Conservation (phyloP, 176 grass and related monocot species). For the Carex cristatella region DNA sequence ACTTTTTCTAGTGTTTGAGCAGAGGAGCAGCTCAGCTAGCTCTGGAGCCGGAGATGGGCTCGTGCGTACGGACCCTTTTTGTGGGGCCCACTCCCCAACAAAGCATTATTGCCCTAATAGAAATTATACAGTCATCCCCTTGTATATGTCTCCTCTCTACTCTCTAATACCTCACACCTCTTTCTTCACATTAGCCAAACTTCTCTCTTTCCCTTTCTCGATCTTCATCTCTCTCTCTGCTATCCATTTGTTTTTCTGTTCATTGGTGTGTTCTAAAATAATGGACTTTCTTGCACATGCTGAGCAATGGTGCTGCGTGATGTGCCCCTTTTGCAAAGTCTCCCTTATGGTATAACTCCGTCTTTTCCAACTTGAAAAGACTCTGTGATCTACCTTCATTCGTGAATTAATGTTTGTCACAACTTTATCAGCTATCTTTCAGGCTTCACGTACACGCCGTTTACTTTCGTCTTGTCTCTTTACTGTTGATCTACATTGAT, state of each 20-base stretch:
- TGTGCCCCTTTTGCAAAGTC: constrained; percentile 91
- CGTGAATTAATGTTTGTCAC: constrained; percentile 14
- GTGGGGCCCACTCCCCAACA: constrained; percentile 15
- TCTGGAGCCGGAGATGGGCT: constrained; percentile 18
- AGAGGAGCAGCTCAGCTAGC: constrained; percentile 18
- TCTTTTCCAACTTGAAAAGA: constrained; percentile 20
- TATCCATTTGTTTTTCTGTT: background rate
- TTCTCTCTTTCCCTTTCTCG: background rate
- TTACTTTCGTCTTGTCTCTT: background rate
- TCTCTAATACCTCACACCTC: background rate
- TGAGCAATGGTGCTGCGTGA: constrained; percentile 81
- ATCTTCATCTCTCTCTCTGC: background rate
- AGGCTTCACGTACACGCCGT: background rate
- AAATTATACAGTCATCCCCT: constrained; percentile 17
- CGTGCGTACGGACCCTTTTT: constrained; percentile 41
- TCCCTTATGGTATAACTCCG: constrained; percentile 83
- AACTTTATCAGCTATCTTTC: background rate
- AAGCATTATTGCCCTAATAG: constrained; percentile 27
- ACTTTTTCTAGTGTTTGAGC: constrained; percentile 22
- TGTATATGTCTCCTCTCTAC: constrained; percentile 37
- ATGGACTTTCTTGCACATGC: constrained; percentile 79
- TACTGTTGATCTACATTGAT: background rate
- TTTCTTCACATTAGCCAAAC: constrained; percentile 20
- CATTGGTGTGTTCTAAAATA: background rate
- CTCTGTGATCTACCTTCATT: constrained; percentile 7